phyloP scores from a whole-genome alignment of 768 basidiomycete genomes.

The Panaeolus papilionaceus region DNA sequence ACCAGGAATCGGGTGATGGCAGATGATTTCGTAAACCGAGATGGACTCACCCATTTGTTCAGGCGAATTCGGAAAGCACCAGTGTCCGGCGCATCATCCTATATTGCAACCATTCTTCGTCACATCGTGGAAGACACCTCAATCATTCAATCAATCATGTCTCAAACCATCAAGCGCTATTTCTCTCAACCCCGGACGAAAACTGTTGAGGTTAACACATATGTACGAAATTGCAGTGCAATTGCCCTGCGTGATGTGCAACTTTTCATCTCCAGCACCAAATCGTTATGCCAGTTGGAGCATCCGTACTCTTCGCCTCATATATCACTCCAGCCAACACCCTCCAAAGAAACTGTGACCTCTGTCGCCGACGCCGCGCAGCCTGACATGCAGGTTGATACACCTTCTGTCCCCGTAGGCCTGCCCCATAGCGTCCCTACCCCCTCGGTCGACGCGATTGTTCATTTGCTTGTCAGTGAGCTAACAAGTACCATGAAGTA shows the following conservation, averaged over 20 bases:
- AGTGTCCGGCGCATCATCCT: conserved; percentile 76
- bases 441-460: conserved; percentile 59
- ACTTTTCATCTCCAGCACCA: conserved; percentile 76
- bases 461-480: conserved; percentile 78
- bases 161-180: conserved; percentile 82
- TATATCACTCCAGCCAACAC: conserved; percentile 56
- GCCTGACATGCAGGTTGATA: conserved; percentile 69
- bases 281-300: conserved; percentile 73
- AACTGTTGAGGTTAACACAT: conserved; percentile 69
- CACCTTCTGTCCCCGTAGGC: conserved; percentile 21
- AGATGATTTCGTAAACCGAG: conserved; percentile 67
- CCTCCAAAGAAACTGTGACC: conserved; percentile 32
- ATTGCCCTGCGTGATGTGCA: conserved; percentile 83
- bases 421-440: conserved; percentile 35
- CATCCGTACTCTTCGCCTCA: conserved; percentile 66
- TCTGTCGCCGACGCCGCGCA: conserved; percentile 27
- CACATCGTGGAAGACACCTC: conserved; percentile 85
- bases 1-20: conserved; percentile 76
- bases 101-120: conserved; percentile 88
- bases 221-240: conserved; percentile 76
- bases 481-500: conserved; percentile 65
- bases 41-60: conserved; percentile 71
- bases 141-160: conserved; percentile 75
- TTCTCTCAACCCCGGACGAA: conserved; percentile 76
- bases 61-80: conserved; percentile 66